A percentile compares a stretch with the other conserved stretches of the same genome.
These are phyloP conservation scores for Stagonosporopsis chrysanthemi DNA, from an alignment of 2,329 filamentous ascomycete genomes.

Conservation along the genomic window DNA sequence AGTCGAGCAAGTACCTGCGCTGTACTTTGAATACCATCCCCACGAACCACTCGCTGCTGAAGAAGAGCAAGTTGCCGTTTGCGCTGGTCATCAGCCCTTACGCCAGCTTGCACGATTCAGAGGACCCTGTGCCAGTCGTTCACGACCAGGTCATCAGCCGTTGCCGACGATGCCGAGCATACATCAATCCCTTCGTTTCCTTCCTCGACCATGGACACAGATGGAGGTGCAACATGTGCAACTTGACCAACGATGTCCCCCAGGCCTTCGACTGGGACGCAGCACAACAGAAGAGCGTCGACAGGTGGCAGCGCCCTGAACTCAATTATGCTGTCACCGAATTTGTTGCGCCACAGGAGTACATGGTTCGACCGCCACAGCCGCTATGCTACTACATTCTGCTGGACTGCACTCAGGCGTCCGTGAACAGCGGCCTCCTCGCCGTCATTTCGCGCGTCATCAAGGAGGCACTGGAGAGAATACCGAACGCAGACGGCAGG, in stretches of 20 bases:
- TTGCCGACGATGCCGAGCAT: conserved; percentile 92
- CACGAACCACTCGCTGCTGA: conserved; percentile 88
- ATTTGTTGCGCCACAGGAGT: conserved; percentile 97
- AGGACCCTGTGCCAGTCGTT: conserved; percentile 89
- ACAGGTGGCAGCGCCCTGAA: conserved; percentile 90
- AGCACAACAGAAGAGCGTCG: conserved; percentile 82
- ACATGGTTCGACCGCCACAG: conserved; percentile 98
- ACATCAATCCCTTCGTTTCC: conserved; percentile 56
- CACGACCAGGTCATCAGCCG: conserved; percentile 97
- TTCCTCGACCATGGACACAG: conserved; percentile 97
- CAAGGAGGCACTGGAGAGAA: conserved; percentile 90
- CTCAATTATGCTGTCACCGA: conserved; percentile 97
- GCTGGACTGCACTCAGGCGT: conserved; percentile 58
- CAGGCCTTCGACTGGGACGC: conserved; percentile 99
- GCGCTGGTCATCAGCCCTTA: conserved; percentile 97
- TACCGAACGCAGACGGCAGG: conserved; percentile 95
- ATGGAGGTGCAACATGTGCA: conserved; percentile 99
- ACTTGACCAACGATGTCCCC: conserved; percentile 97
- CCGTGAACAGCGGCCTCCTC: conserved; percentile 81
- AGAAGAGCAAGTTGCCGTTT: conserved; percentile 93
- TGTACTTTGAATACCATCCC: conserved; percentile 95
- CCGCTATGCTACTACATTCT: conserved; percentile 59
- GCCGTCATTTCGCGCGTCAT: conserved; percentile 94
- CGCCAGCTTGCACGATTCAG: conserved; percentile 87
- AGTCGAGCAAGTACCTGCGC: conserved; percentile 89